Conservation (phyloP, 192 early-diverging fungal genomes). For the Coemansia asiatica region DNA sequence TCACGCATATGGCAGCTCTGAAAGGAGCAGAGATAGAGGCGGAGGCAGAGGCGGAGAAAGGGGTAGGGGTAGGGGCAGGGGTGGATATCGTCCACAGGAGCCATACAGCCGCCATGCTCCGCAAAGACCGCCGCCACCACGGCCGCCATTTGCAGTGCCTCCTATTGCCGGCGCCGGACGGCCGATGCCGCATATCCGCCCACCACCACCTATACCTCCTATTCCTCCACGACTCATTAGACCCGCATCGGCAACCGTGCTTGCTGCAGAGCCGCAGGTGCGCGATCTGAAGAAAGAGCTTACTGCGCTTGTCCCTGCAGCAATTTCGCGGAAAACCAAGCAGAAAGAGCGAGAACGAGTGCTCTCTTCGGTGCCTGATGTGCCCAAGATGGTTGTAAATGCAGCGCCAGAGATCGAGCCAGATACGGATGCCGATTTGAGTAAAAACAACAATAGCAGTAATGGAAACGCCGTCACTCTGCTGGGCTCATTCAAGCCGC, state of each 20-base stretch:
- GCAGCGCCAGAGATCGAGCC: slow-evolving; percentile 69
- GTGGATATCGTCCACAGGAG: not conserved
- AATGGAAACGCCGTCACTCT: slow-evolving; percentile 3
- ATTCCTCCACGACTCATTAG: not conserved
- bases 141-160: not conserved
- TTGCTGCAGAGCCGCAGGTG: slow-evolving; percentile 75
- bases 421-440: slow-evolving; percentile 8
- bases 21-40: slow-evolving; percentile 3
- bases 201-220: slow-evolving; percentile 7
- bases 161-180: not conserved
- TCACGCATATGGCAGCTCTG: not conserved
- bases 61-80: slow-evolving; percentile 8
- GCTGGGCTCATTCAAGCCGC: slow-evolving; percentile 12
- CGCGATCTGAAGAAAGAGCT: slow-evolving; percentile 82
- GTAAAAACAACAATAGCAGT: not conserved
- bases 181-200: slow-evolving; percentile 1
- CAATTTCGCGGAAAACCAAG: slow-evolving; percentile 57
- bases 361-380: slow-evolving; percentile 47
- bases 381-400: slow-evolving; percentile 63
- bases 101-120: slow-evolving; percentile 11
- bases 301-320: slow-evolving; percentile 67
- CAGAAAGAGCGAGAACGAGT: slow-evolving; percentile 44
- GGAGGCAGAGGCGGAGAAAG: not conserved
- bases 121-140: not conserved
- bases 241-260: slow-evolving; percentile 41